Evolutionary conservation across 2,329 filamentous ascomycete species (phyloP).

Genomic region (Aspergillus costaricaensis): DNA sequence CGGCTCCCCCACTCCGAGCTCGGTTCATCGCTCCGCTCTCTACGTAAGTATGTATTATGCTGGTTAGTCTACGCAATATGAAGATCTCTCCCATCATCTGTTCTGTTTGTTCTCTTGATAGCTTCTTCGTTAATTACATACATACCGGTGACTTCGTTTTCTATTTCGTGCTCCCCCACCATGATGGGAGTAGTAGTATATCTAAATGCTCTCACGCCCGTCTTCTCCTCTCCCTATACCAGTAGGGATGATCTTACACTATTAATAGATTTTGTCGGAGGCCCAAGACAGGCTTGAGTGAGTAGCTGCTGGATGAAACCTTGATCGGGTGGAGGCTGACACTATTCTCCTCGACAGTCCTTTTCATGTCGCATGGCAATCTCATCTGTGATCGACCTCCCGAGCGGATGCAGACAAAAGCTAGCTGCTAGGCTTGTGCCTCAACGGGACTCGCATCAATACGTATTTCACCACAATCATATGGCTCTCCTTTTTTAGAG

Average conservation of each 20-base stretch:
- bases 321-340: not conserved
- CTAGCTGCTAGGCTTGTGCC: no score
- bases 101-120: no score
- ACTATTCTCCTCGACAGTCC: not conserved
- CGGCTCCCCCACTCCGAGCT: not conserved
- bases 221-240: not conserved
- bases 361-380: not conserved
- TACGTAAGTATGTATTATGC: no score
- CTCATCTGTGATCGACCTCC: no score
- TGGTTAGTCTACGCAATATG: no score
- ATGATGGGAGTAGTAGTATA: not conserved
- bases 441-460: no score
- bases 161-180: not conserved
- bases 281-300: not conserved
- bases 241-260: not conserved
- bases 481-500: no score
- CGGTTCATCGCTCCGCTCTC: not conserved
- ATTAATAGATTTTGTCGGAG: not conserved
- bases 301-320: not conserved
- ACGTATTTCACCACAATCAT: no score
- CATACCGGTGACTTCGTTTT: not conserved
- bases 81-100: no score
- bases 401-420: no score
- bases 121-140: not conserved
- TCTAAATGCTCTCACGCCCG: not conserved